Base-by-base conservation (phyloP, 139 green algal genomes). In the Chlamydomonas sp. region DNA sequence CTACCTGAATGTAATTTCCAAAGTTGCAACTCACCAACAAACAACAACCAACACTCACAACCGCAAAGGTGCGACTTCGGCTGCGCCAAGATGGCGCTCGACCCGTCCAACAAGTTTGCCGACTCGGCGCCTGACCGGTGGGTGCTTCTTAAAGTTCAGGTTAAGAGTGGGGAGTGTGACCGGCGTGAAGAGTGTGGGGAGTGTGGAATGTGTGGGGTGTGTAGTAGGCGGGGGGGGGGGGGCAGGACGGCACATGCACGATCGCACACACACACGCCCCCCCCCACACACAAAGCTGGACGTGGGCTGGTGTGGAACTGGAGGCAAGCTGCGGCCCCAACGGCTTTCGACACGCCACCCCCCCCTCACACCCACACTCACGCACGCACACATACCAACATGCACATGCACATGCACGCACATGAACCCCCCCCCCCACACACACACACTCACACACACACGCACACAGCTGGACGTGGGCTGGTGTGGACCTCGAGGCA, bases 401-500 rank as follows among this genome's bases (percentile, higher is more conserved):
- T n/a, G n/a, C n/a, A n/a, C n/a, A n/a, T n/a, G n/a, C n/a, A n/a
- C n/a, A n/a, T n/a, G n/a, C n/a, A n/a, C n/a, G n/a, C n/a, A n/a
- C n/a, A n/a, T n/a, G n/a, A n/a, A n/a, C n/a, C n/a, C n/a, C n/a
- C n/a, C n/a, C n/a, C n/a, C n/a, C n/a, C n/a, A n/a, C n/a, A n/a
- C n/a, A n/a, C n/a, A n/a, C n/a, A n/a, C n/a, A n/a, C n/a, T n/a
- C n/a, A n/a, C n/a, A n/a, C n/a, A n/a, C n/a, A n/a, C n/a, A n/a
- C n/a, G n/a, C n/a, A 61, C 43, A 35, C 49, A 74, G 70, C 30
- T 89, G 80, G 80, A 86, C 31, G 36, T 89, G 80, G 80, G 50
- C 71, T 4, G 83, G 83, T 5, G 76, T 78, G 10, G 75, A 82
- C 38, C 63, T 89, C 70, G 80, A 77, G 1, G 22, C 35, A 1